phyloP scores from a whole-genome alignment of 108 stramenopile genomes.

The Nannochloropsis salina region DNA sequence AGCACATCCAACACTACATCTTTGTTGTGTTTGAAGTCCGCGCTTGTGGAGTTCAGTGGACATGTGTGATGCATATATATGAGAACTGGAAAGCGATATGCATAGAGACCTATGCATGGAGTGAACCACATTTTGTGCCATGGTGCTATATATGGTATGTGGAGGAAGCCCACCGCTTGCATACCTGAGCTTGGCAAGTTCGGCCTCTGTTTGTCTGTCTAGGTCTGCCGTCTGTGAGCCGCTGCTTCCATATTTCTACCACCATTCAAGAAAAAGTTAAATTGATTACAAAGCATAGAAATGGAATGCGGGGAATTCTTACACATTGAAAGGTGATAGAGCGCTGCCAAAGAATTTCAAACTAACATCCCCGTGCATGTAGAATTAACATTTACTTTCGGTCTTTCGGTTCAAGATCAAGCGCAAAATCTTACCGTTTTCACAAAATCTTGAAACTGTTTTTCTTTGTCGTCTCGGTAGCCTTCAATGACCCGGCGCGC shows the following conservation, averaged over 20 bases:
- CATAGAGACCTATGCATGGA: too few species aligned
- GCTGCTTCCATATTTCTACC: not conserved
- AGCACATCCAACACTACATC: conserved; percentile 19
- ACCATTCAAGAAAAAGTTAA: not conserved
- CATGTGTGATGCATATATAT: too few species aligned
- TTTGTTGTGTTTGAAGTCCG: conserved; percentile 17
- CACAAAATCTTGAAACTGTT: conserved; percentile 13
- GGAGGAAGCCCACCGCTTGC: too few species aligned
- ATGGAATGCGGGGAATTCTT: too few species aligned
- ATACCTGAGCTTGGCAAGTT: conserved; percentile 20
- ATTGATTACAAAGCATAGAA: too few species aligned
- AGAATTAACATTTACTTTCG: too few species aligned
- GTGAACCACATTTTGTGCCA: not conserved
- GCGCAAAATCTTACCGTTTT: not conserved
- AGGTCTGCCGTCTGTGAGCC: conserved; percentile 10
- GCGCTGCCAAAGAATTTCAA: not conserved
- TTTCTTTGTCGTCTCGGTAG: not conserved
- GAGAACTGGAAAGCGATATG: too few species aligned
- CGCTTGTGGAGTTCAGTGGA: not conserved
- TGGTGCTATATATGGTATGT: not conserved
- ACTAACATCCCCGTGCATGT: not conserved
- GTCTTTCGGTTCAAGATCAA: too few species aligned
- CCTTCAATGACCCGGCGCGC: not conserved
- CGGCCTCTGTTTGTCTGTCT: not conserved
- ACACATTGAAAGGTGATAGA: not conserved